Evolutionary conservation across 768 basidiomycete species (phyloP), one percentile per base, ranked within the genome.

Genomic region (Boletus subcaerulescens): DNA sequence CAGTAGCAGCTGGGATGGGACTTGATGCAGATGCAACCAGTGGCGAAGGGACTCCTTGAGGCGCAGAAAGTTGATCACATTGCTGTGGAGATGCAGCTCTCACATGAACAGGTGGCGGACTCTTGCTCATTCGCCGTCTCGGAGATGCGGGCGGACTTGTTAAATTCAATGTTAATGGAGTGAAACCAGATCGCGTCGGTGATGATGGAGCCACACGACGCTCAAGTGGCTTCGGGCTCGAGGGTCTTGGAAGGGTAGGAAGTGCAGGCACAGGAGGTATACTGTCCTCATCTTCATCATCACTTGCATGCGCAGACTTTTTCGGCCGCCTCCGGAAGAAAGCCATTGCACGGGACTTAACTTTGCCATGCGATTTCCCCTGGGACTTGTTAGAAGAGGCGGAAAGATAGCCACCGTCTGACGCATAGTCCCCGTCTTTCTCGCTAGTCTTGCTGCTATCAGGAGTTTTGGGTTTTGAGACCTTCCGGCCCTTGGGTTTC

Each of bases 261-360:
- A 70, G 60, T 4, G 70, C 69, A 49, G 69, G 69, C n/a, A 70
- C 69, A 35, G 69, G 69, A 26, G 69, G 69, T 48, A 70, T 56
- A 8, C 15, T 33, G 17, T 63, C 61, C 14, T 70, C 68, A 5
- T 69, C 69, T 18, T 70, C 69, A n/a, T 70, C 66, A 33, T 70
- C 69, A 40, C 69, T 70, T 41, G 39, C 58, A 41, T 48, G 59
- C 18, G 35, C 51, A 7, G 50, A n/a, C 38, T 65, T 72, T 53
- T 67, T 72, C 12, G 58, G 38, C n/a, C 66, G 63, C 31, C 71
- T 66, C 41, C 71, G 62, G 54, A 70, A 70, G 60, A 70, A 70
- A 18, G 69, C 62, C 59, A 70, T 67, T 41, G 69, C 69, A 48
- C 70, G 69, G 26, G 69, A 65, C 52, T 63, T 70, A 11, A 66